Base-by-base conservation (phyloP, 768 basidiomycete species). In the Mycena alexandri region DNA sequence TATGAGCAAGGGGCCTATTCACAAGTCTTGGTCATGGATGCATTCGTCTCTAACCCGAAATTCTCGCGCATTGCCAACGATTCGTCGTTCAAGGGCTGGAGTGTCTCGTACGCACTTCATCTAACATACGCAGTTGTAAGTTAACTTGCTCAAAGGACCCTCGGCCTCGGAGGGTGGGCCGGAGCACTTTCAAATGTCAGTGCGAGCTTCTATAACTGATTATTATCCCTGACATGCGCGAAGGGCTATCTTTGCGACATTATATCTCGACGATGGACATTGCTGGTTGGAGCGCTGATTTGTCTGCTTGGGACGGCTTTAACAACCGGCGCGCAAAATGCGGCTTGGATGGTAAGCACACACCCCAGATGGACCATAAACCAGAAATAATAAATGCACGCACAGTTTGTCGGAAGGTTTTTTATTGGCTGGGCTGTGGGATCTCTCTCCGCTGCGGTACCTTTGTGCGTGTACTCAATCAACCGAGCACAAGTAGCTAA, bases 391-490 rank as follows among this genome's bases (percentile, higher is more conserved):
- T 61, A 4, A 54, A 24, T 17, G 19, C 10, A 11, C 12, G 42
- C 34, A 22, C 46, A 73, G 72, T 73, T 73, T 50, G 70, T 69
- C 25, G 86, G 87, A 41, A 82, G 88, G 43, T 88, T 87, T 69
- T 76, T 89, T 63, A 88, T 86, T 56, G 88, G 88, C 77, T 74
- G 88, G 68, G 88, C 86, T 44, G 87, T 90, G 12, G 88, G 88
- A 14, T 86, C 87, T 3, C 77, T 89, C 17, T 87, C 70, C 68
- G 73, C 48, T 65, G 80, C 57, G 69, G 80, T 64, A 72, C 77
- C 29, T 24, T 21, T 73, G 72, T 71, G 54, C 36, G 72, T 3
- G 38, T 46, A 69, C 17, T 56, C 70, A 11, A 65, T 73, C 2
- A 73, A 75, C 42, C 70, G 70, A 34, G 43, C 75, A 61, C 75